Conservation (phyloP, 257 asterid genomes). For the Datura wrightii region DNA sequence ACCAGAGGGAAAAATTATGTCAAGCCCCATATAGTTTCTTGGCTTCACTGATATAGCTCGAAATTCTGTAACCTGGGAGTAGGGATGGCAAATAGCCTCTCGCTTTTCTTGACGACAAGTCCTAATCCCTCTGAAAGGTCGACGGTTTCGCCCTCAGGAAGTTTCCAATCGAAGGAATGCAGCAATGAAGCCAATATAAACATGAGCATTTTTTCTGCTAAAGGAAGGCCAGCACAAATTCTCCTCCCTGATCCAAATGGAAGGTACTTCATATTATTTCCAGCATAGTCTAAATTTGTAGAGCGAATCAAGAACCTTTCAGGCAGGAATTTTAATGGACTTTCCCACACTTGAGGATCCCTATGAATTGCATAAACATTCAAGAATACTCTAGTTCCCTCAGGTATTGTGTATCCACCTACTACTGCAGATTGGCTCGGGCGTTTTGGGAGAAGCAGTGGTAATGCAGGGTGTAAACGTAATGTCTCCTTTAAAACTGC, state of each 20-base stretch:
- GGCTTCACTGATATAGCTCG: conserved; percentile 23
- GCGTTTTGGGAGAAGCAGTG: conserved; percentile 45
- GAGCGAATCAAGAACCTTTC: conserved; percentile 47
- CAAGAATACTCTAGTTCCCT: conserved; percentile 39
- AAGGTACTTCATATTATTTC: conserved; percentile 44
- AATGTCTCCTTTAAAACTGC: conserved; percentile 50
- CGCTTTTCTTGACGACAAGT: conserved; percentile 40
- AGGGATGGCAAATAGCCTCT: conserved; percentile 45
- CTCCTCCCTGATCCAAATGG: conserved; percentile 63
- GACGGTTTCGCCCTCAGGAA: conserved; percentile 38
- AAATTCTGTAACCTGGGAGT: conserved; percentile 30
- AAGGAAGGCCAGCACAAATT: conserved; percentile 47
- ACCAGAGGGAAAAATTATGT: neutral
- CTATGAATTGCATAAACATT: conserved; percentile 45
- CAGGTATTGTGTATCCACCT: conserved; percentile 51
- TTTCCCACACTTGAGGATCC: conserved; percentile 55
- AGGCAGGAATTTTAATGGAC: conserved; percentile 48
- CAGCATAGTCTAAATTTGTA: conserved; percentile 39
- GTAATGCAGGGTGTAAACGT: conserved; percentile 49
- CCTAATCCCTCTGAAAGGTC: conserved; percentile 50
- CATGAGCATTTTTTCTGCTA: conserved; percentile 51
- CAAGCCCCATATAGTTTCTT: neutral
- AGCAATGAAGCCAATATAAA: conserved; percentile 45
- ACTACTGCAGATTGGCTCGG: conserved; percentile 36
- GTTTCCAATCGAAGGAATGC: conserved; percentile 51